Conservation (phyloP, 2,329 filamentous ascomycete genomes). For the Bipolaris bicolor region DNA sequence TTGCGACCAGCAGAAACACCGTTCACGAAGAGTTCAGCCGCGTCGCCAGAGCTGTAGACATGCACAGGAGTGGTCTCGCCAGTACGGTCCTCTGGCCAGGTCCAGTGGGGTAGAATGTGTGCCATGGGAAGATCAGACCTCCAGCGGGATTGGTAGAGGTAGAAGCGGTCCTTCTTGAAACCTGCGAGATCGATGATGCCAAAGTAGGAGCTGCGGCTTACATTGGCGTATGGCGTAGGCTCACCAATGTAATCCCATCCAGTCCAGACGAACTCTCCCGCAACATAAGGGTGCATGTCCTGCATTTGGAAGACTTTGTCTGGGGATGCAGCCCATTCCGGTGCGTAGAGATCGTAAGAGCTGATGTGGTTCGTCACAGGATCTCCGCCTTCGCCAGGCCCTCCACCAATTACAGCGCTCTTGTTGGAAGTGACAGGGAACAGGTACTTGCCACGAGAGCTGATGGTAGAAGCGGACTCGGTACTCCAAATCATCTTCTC, state of each 20-base stretch:
- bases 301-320: constrained; percentile 62
- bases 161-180: constrained; percentile 64
- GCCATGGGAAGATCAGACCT: constrained; percentile 55
- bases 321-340: constrained; percentile 56
- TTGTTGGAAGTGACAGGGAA: constrained; percentile 57
- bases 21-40: constrained; percentile 63
- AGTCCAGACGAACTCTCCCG: constrained; percentile 62
- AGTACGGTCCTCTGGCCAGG: constrained; percentile 54
- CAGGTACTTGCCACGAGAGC: constrained; percentile 59
- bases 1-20: constrained; percentile 54
- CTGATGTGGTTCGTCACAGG: constrained; percentile 49
- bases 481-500: constrained; percentile 52
- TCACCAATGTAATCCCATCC: constrained; percentile 61
- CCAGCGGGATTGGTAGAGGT: constrained; percentile 63
- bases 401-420: constrained; percentile 48
- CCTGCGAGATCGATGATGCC: constrained; percentile 65
- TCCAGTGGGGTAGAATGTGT: constrained; percentile 64
- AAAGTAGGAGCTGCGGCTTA: constrained; percentile 60
- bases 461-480: constrained; percentile 52
- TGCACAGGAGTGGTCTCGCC: constrained; percentile 61
- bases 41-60: constrained; percentile 59
- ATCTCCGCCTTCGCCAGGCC: constrained; percentile 47
- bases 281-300: constrained; percentile 58
- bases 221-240: constrained; percentile 57
- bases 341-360: constrained; percentile 60